Conservation (phyloP, 768 basidiomycete genomes). For the Dentipellis fragilis region DNA sequence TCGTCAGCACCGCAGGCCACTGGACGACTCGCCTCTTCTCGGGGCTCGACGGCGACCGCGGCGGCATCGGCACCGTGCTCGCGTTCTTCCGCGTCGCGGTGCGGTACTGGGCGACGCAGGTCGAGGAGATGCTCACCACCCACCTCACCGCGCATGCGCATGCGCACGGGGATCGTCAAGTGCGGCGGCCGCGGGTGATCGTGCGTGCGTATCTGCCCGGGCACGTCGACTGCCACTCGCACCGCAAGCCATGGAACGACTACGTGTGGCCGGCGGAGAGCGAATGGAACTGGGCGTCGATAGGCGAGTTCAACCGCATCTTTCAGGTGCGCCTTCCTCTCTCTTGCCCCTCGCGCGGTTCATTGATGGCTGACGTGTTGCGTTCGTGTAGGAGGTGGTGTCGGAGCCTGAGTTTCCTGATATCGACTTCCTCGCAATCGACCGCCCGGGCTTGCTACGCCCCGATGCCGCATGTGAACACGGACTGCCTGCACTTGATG, state of each 20-base stretch:
- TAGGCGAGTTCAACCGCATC: constrained; percentile 43
- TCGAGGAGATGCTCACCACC: constrained; percentile 35
- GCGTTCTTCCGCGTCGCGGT: constrained; percentile 48
- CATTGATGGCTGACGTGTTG: not conserved
- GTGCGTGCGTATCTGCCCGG: constrained; percentile 55
- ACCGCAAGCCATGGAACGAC: constrained; percentile 32
- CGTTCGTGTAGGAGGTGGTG: constrained; percentile 28
- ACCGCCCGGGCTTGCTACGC: constrained; percentile 48
- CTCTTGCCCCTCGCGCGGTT: not conserved
- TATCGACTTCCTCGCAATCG: constrained; percentile 50
- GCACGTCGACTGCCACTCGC: constrained; percentile 51
- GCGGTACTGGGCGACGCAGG: constrained; percentile 39
- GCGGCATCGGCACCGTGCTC: constrained; percentile 39
- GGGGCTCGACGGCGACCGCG: constrained; percentile 32
- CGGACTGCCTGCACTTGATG: constrained; percentile 39
- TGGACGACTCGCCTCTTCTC: constrained; percentile 53
- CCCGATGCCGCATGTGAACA: constrained; percentile 49
- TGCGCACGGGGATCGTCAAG: constrained; percentile 4
- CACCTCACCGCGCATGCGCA: constrained; percentile 17
- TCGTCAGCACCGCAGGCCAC: constrained; percentile 58
- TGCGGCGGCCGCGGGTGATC: constrained; percentile 31
- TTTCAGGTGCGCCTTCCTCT: constrained; percentile 37
- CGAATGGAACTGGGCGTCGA: constrained; percentile 60
- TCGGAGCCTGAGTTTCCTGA: constrained; percentile 34
- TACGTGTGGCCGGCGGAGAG: constrained; percentile 32